These are phyloP conservation scores for Fusarium sp. DNA, from an alignment of 2,329 filamentous ascomycete genomes.

Conservation along the genomic window DNA sequence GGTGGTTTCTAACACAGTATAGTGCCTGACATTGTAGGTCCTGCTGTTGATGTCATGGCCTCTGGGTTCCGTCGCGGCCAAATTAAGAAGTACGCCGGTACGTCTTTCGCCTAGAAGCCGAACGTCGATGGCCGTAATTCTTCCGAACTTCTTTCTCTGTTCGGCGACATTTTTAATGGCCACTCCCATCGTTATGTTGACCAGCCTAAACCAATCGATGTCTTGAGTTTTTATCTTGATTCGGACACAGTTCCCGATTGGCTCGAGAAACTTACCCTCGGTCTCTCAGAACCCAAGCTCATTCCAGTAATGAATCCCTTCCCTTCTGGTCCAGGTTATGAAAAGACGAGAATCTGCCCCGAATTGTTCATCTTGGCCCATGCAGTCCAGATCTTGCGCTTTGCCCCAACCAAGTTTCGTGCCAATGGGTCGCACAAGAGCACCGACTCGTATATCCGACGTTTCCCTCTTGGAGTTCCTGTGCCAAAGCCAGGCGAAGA, in stretches of 20 bases:
- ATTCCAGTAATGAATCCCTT: neutral
- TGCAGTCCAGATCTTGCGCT: neutral
- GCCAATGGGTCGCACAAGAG: neutral
- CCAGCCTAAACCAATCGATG: too few relatives aligned
- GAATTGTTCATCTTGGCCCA: neutral
- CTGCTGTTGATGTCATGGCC: neutral
- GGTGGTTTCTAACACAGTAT: accelerated
- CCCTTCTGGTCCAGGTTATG: too few relatives aligned
- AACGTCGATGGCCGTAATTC: accelerated
- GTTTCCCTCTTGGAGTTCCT: neutral
- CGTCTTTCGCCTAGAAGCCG: accelerated
- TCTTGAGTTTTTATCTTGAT: too few relatives aligned
- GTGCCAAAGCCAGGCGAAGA: accelerated
- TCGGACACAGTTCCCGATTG: accelerated
- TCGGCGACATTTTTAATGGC: too few relatives aligned
- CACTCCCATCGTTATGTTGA: too few relatives aligned
- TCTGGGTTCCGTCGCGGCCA: too few relatives aligned
- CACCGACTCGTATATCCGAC: accelerated
- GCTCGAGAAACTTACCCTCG: accelerated
- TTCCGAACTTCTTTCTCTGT: neutral
- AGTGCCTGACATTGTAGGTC: neutral
- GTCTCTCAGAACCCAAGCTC: neutral
- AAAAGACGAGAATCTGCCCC: too few relatives aligned
- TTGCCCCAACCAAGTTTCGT: neutral
- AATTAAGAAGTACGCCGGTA: neutral